A percentile compares a stretch with the other conserved stretches of the same genome.
Evolutionary conservation across 768 basidiomycete genomes (phyloP).

Genomic region (Phaeotremella skinneri): DNA sequence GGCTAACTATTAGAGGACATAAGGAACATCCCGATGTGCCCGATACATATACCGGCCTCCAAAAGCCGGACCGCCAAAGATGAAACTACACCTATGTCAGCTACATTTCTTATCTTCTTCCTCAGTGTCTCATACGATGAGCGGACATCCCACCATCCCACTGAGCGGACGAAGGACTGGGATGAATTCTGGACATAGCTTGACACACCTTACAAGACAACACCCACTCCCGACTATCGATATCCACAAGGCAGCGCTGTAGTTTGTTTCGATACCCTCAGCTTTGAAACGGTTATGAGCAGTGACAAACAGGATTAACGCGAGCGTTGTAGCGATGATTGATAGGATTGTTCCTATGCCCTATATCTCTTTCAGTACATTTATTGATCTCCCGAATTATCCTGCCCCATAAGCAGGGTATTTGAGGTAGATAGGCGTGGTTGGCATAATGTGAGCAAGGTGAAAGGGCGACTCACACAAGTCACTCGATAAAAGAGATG

Average conservation of each 20-base stretch:
- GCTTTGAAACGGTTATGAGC: slow-evolving; percentile 25
- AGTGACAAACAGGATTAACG: slow-evolving; percentile 28
- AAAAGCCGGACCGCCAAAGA: slow-evolving; percentile 34
- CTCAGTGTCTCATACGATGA: too few relatives aligned
- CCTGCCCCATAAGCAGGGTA: too few relatives aligned
- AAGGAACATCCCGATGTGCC: slow-evolving; percentile 26
- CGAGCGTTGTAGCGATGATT: slow-evolving; percentile 31
- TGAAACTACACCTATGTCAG: slow-evolving; percentile 8
- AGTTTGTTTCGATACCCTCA: slow-evolving; percentile 11
- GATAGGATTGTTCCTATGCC: slow-evolving; percentile 24
- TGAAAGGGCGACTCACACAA: slow-evolving; percentile 24
- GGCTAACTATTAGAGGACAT: slow-evolving; percentile 9
- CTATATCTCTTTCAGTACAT: too few relatives aligned
- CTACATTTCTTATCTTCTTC: too few relatives aligned
- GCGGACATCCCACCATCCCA: too few relatives aligned
- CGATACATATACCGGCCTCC: slow-evolving; percentile 35
- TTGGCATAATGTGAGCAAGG: neutral
- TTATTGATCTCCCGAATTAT: too few relatives aligned
- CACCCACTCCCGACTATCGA: slow-evolving; percentile 20
- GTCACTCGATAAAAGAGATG: slow-evolving; percentile 34
- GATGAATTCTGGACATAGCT: neutral
- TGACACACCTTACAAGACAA: neutral
- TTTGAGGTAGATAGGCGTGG: too few relatives aligned
- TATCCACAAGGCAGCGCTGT: slow-evolving; percentile 39
- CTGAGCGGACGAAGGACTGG: too few relatives aligned